Conservation (phyloP, 768 basidiomycete genomes). For the Collybia nuda region DNA sequence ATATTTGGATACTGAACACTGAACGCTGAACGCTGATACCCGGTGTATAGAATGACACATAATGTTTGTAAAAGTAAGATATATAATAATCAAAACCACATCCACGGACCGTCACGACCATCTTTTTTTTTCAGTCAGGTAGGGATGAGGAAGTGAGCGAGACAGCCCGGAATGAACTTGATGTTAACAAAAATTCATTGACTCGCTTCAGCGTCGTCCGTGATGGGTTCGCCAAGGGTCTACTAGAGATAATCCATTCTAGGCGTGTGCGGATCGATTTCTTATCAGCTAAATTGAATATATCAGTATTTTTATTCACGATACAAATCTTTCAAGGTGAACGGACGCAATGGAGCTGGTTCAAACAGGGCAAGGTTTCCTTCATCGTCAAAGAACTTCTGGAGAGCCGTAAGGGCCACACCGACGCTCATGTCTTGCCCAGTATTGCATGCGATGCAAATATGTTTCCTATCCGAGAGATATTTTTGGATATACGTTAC, state of each 20-base stretch:
- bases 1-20: too few species aligned
- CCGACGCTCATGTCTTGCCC: slow-evolving; percentile 69
- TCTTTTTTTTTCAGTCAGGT: too few species aligned
- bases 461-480: slow-evolving; percentile 30
- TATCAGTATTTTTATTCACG: too few species aligned
- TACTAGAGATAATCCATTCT: slow-evolving; percentile 82
- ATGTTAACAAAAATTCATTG: slow-evolving; percentile 70
- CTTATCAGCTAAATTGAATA: slow-evolving; percentile 43
- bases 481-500: slow-evolving; percentile 43
- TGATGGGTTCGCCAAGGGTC: slow-evolving; percentile 80
- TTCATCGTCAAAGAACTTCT: slow-evolving; percentile 55
- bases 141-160: too few species aligned
- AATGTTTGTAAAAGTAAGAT: too few species aligned
- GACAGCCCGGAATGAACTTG: slow-evolving; percentile 8
- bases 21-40: too few species aligned
- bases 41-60: too few species aligned
- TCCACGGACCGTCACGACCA: too few species aligned
- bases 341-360: too few species aligned
- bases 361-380: slow-evolving; percentile 29
- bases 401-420: slow-evolving; percentile 57
- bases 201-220: slow-evolving; percentile 77
- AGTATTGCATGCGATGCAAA: slow-evolving; percentile 54
- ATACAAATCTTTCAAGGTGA: too few species aligned
- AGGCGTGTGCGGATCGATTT: slow-evolving; percentile 66
- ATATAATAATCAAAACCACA: too few species aligned